Evolutionary conservation across 208 protist genomes (phyloP), one percentile per base, ranked within the genome.

Genomic region (Leishmania aethiopica): DNA sequence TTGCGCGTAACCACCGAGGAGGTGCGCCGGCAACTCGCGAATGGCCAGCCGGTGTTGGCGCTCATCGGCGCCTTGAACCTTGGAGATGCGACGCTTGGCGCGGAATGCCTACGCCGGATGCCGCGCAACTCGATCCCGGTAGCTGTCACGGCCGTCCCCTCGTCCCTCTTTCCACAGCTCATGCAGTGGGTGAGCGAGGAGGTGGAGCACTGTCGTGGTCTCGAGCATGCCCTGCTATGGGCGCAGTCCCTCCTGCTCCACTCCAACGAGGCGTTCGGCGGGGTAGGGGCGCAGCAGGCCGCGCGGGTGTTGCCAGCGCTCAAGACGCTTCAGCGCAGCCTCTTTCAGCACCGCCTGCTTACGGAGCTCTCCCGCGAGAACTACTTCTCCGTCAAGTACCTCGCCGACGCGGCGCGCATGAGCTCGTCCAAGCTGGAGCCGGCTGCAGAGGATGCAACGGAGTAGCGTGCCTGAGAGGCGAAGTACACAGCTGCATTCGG

Each of bases 351-450:
- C 81, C 85, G 88, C 47, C 80, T 87, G 66, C 75, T 98, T 66
- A 87, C 81, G 51, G 84, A 94, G 72, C 84, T 96, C 69, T 92
- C 92, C 17, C 87, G 90, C 62, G 95, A 97, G 79, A 98, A 98
- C 74, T 96, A 95, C 86, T 96, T 95, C 70, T 94, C 95, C 45
- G 75, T 98, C 82, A 88, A 89, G 81, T 98, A 98, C 83, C 90
- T 98, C 49, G 85, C 91, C 42, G 91, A 97, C 80, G 88, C 92
- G 73, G 86, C 92, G 8, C 85, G 84, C 32, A 93, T 97, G 91
- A 89, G 87, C 77, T 90, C 86, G 70, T 79, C 90, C 53, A 78
- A 84, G 37, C 75, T 93, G 77, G 72, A 90, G 60, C 74, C 84
- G 37, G 57, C 80, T 10, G 76, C 78, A 45, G 80, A 83, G 1